Evolutionary conservation across 345 rosid genomes (phyloP), one percentile per base, ranked within the genome.

Genomic region (Turnera subulata): DNA sequence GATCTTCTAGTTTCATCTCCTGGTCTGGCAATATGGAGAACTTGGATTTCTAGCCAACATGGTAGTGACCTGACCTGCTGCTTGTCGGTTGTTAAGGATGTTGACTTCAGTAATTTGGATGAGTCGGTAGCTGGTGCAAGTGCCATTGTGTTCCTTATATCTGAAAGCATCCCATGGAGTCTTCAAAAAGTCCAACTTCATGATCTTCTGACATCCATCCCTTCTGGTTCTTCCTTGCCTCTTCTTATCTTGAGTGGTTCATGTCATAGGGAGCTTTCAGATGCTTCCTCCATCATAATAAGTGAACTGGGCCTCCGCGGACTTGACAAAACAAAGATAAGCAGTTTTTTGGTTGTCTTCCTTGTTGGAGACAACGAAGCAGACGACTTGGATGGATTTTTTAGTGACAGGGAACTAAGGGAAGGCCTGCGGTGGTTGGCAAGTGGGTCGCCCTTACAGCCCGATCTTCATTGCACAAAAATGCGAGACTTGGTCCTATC

Each of bases 361-460:
- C 90, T 93, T 56, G 66, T 63, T 54, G 88, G 63, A 53, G 80
- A 73, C 49, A 58, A 63, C 50, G 72, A 68, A 37, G 53, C 22
- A 37, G 77, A 76, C 58, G 55, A 49, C 14, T 56, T 51, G 9
- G 82, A 75, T 69, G 83, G 75, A 35, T 93, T 89, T 79, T 85
- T 83, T 74, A 84, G 88, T 29, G 90, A 89, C 46, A 53, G 56
- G 53, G 74, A 59, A 46, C 75, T 93, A 57, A 76, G 89, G 67
- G 83, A 82, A 53, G 99, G 99, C 56, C 65, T 89, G 37, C 71
- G 65, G 73, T 93, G 99, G 99, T 76, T 93, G 59, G 97, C 96
- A 39, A 73, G 76, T 49, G 74, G 68, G 43, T 82, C 96, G 61
- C 90, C 97, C 26, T 64, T 47, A 66, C 99, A 89, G 62, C 90